Evolutionary conservation across 2,329 filamentous ascomycete genomes (phyloP), one percentile per base, ranked within the genome.

Genomic region (Arthrobotrys sinensis): DNA sequence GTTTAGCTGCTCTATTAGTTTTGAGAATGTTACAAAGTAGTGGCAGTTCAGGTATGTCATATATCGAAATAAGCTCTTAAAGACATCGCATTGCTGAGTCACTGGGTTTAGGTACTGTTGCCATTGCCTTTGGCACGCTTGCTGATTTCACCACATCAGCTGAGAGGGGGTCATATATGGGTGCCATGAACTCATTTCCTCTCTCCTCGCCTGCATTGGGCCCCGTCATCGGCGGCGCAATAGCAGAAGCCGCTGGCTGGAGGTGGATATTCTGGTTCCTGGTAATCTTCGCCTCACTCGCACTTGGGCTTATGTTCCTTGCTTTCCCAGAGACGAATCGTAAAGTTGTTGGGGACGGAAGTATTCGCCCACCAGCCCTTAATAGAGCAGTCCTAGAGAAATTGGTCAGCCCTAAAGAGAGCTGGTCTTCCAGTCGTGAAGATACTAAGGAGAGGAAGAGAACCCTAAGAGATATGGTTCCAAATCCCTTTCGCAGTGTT

Each of bases 101-200:
- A 28, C 2, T 38, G 2, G 24, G n/a, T 63, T 24, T 28, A 78
- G 90, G 90, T 0, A 91, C 91, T 0, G 86, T 93, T n/a, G 90
- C 92, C 0, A 85, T 96, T 0, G 89, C 89, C 0, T 91, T 88
- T 78, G 92, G 90, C 1, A 89, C 93, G 1, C 88, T 94, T 12
- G 90, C 91, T 0, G 93, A 96, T 81, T 87, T 94, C 4, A 87
- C 90, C 0, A 89, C 91, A 0, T 90, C 88, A 53, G 87, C 88
- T 0, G 91, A 95, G 83, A 86, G 93, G 80, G 93, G 92, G 1
- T 88, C 87, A 70, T 94, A 92, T 82, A 91, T 94, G 85, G 91
- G 89, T 63, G 88, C 90, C 76, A 88, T 90, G n/a, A 88, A 87
- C 36, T 86, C 86, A 3, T 90, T 88, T 14, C 85, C 88, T 67